Conservation (phyloP, 805 yeast species). For the Kurtzmaniella fragi region DNA sequence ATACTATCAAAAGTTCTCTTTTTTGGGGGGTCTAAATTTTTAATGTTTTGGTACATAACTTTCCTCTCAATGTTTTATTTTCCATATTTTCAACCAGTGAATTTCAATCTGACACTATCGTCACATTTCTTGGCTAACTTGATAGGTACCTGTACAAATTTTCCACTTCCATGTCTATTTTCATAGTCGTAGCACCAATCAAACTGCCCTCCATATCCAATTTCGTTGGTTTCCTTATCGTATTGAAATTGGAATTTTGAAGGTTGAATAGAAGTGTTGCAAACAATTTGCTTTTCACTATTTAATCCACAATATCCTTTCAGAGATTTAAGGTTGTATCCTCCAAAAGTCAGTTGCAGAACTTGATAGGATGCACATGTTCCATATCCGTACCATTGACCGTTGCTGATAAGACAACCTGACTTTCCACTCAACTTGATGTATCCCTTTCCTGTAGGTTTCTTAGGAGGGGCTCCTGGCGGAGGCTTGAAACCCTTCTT, state of each 20-base stretch:
- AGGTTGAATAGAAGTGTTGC: constrained; percentile 13
- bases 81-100: neutral
- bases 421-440: constrained; percentile 44
- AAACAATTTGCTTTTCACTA: constrained; percentile 13
- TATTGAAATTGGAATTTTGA: constrained; percentile 48
- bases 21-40: no score
- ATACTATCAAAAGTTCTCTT: no score
- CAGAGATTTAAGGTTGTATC: constrained; percentile 62
- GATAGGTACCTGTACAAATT: constrained; percentile 45
- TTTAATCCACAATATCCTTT: constrained; percentile 67
- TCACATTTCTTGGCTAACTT: constrained; percentile 37
- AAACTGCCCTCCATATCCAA: constrained; percentile 59
- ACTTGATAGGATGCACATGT: constrained; percentile 77
- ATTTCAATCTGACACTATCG: constrained; percentile 7
- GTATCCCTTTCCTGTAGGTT: constrained; percentile 22
- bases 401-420: constrained; percentile 83
- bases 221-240: constrained; percentile 36
- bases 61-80: no score
- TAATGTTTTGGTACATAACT: no score
- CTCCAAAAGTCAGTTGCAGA: constrained; percentile 59
- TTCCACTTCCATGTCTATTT: constrained; percentile 21
- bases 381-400: constrained; percentile 78
- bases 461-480: constrained; percentile 22
- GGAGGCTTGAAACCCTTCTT: constrained; percentile 37
- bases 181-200: constrained; percentile 50